phyloP scores from a whole-genome alignment of 495 filamentous ascomycete genomes.

The Aspergillus campestris region DNA sequence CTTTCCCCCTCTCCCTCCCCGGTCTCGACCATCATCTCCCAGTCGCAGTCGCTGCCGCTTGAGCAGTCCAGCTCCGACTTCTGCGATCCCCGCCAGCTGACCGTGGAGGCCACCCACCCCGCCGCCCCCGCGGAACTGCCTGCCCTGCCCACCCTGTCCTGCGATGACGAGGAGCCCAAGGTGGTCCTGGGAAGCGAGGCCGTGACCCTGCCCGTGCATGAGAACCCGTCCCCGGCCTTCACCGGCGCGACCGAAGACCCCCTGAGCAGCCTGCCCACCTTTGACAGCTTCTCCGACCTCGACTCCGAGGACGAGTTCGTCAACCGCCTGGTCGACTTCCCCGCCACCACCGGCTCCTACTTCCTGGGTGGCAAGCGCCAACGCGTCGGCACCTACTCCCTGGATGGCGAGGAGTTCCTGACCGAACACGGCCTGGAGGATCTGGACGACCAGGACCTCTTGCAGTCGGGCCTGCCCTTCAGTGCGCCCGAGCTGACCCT shows the following conservation, averaged over 20 bases:
- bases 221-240: constrained; percentile 40
- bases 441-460: constrained; percentile 57
- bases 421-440: constrained; percentile 72
- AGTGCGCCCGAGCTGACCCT: constrained; percentile 26
- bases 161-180: constrained; percentile 69
- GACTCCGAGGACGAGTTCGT: constrained; percentile 90
- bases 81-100: constrained; percentile 89
- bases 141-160: constrained; percentile 57
- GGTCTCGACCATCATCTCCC: constrained; percentile 51
- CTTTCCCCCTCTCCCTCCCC: constrained; percentile 73
- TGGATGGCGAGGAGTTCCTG: constrained; percentile 68
- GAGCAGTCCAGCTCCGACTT: constrained; percentile 50
- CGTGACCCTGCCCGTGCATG: constrained; percentile 45
- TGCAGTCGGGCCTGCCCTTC: constrained; percentile 38
- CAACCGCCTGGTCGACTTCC: constrained; percentile 65
- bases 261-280: constrained; percentile 58
- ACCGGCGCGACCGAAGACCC: constrained; percentile 41
- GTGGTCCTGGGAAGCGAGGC: constrained; percentile 60
- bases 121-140: constrained; percentile 56
- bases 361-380: constrained; percentile 73
- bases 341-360: constrained; percentile 46
- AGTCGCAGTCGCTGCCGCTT: constrained; percentile 45
- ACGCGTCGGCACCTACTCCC: constrained; percentile 54
- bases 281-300: constrained; percentile 82
- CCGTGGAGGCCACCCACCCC: constrained; percentile 55